Evolutionary conservation across 2,329 filamentous ascomycete species (phyloP).

Genomic region (Pyricularia pennisetigena): DNA sequence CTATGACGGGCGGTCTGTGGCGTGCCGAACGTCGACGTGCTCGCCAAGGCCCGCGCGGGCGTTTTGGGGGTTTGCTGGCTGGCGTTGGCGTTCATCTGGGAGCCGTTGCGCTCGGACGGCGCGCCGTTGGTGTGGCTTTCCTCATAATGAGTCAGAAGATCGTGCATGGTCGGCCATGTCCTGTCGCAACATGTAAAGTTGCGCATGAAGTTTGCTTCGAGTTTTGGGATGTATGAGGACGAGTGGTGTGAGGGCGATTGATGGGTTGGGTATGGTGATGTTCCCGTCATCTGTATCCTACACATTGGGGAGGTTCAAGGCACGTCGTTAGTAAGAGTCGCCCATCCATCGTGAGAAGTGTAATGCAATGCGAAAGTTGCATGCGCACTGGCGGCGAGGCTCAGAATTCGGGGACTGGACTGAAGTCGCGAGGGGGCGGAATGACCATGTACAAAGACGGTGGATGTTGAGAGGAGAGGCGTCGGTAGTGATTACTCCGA

Average conservation of each 20-base stretch:
- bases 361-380: neutral
- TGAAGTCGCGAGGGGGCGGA: neutral
- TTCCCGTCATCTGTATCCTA: slow-evolving; percentile 39
- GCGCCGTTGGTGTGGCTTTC: slow-evolving; percentile 67
- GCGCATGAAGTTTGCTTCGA: slow-evolving; percentile 95
- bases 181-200: slow-evolving; percentile 94
- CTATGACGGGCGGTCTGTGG: neutral
- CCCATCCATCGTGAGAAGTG: neutral
- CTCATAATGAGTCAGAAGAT: slow-evolving; percentile 93
- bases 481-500: neutral
- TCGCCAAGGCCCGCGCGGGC: neutral
- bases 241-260: slow-evolving; percentile 95
- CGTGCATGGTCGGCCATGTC: slow-evolving; percentile 83
- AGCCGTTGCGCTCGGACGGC: slow-evolving; percentile 22
- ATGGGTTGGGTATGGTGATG: slow-evolving; percentile 74
- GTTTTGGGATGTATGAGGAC: slow-evolving; percentile 89
- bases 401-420: neutral
- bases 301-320: neutral
- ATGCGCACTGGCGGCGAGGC: neutral
- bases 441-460: neutral
- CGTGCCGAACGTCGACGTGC: neutral
- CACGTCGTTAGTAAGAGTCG: neutral
- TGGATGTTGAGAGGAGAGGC: neutral
- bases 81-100: slow-evolving; percentile 6
- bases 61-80: slow-evolving; percentile 5